Percentiles rank a stretch among this genome's conserved stretches.
These are phyloP conservation scores for Amanita subjunquillea DNA, from an alignment of 768 basidiomycete genomes.

Conservation along the genomic window DNA sequence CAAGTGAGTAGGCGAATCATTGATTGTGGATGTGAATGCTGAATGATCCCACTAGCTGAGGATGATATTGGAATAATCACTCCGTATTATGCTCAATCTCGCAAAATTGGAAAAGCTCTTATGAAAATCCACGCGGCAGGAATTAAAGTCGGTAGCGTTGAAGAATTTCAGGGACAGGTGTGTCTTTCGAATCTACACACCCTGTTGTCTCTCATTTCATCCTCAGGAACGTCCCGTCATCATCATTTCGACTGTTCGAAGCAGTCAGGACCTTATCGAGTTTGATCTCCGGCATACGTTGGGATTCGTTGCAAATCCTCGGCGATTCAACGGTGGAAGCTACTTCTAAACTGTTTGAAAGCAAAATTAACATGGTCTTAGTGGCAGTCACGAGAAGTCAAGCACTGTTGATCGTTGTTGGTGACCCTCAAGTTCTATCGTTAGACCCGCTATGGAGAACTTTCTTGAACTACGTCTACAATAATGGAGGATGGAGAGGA, in stretches of 20 bases:
- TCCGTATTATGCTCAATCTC: conserved; percentile 55
- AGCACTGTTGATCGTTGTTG: conserved; percentile 52
- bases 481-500: conserved; percentile 48
- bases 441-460: conserved; percentile 54
- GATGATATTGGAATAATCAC: conserved; percentile 53
- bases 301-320: conserved; percentile 46
- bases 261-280: conserved; percentile 36
- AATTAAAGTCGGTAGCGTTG: conserved; percentile 56
- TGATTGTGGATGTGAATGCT: neutral
- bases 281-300: conserved; percentile 44
- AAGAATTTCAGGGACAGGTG: conserved; percentile 56
- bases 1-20: conserved; percentile 23
- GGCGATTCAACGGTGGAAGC: conserved; percentile 43
- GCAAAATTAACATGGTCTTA: conserved; percentile 13
- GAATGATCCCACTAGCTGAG: conserved; percentile 13
- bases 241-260: conserved; percentile 49
- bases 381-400: conserved; percentile 62
- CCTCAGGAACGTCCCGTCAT: conserved; percentile 44
- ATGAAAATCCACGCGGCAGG: conserved; percentile 11
- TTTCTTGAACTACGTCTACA: conserved; percentile 47
- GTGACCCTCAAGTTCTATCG: conserved; percentile 47
- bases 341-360: neutral
- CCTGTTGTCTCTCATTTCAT: no score
- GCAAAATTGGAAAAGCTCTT: conserved; percentile 34
- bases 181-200: no score